Evolutionary conservation across 306 rosid species (phyloP).

Genomic region (Quercus ilex): DNA sequence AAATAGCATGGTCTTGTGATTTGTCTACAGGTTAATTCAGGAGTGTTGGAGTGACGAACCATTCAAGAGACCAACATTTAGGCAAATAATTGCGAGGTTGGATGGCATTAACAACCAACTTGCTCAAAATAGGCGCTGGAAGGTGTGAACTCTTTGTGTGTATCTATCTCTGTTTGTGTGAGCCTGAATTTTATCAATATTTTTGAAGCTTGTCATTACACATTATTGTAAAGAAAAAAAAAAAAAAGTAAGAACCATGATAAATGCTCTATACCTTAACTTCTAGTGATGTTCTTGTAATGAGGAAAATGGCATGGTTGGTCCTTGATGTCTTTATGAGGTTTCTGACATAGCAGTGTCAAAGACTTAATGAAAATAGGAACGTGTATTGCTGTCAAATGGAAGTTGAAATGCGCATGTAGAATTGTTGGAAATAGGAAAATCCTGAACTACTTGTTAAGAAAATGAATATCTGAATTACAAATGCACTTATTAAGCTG

Average conservation of each 20-base stretch:
- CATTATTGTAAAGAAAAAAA: background rate
- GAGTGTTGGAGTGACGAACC: constrained; percentile 48
- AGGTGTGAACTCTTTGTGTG: constrained; percentile 33
- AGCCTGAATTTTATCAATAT: background rate
- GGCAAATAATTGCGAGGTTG: constrained; percentile 38
- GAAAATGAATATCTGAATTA: background rate
- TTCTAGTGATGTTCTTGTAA: background rate
- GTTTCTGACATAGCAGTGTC: background rate
- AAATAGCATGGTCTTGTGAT: background rate
- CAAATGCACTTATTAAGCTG: background rate
- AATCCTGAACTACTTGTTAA: background rate
- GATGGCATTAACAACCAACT: constrained; percentile 28
- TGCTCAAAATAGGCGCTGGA: constrained; percentile 29
- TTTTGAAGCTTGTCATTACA: background rate
- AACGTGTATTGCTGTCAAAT: background rate
- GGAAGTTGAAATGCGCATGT: background rate
- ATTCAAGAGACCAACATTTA: constrained; percentile 43
- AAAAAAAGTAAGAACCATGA: background rate
- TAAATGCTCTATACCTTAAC: background rate
- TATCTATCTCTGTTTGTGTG: background rate
- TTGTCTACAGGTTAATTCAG: constrained; percentile 39
- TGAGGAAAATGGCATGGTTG: background rate
- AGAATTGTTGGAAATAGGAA: background rate
- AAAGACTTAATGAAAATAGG: background rate
- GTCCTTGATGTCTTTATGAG: background rate